Evolutionary conservation across 148 eudicot species (phyloP).

Genomic region (Oxyria digyna): DNA sequence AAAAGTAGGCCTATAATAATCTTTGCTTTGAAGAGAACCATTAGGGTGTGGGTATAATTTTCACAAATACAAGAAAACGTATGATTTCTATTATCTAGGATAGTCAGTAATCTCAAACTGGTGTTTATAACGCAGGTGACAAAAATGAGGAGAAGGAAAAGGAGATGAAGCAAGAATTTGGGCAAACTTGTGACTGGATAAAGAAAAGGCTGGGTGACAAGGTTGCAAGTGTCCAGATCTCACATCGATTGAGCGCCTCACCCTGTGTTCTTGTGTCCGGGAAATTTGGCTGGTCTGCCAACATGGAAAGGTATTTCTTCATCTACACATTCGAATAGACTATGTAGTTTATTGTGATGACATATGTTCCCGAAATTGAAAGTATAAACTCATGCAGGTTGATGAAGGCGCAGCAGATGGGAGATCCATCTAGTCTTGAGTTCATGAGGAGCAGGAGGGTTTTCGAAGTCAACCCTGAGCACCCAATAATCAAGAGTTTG

Average conservation of each 20-base stretch:
- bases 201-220: conserved; percentile 81
- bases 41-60: neutral
- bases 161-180: conserved; percentile 69
- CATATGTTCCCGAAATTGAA: too few species aligned
- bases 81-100: neutral
- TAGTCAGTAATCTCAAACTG: neutral
- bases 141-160: conserved; percentile 72
- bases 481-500: conserved; percentile 66
- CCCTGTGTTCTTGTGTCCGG: conserved; percentile 95
- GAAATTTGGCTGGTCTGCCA: conserved; percentile 93
- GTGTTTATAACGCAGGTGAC: conserved; percentile 35
- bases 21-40: neutral
- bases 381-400: conserved; percentile 37
- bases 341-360: too few species aligned
- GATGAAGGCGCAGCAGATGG: conserved; percentile 62
- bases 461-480: conserved; percentile 81
- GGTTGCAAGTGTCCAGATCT: conserved; percentile 88
- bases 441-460: conserved; percentile 89
- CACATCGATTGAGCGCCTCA: conserved; percentile 74
- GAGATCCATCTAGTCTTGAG: conserved; percentile 51
- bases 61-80: too few species aligned
- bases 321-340: neutral
- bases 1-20: neutral
- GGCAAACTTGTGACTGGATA: conserved; percentile 87
- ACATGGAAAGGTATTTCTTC: conserved; percentile 80